phyloP scores from a whole-genome alignment of 2,329 filamentous ascomycete genomes.

The Cladophialophora yegresii region DNA sequence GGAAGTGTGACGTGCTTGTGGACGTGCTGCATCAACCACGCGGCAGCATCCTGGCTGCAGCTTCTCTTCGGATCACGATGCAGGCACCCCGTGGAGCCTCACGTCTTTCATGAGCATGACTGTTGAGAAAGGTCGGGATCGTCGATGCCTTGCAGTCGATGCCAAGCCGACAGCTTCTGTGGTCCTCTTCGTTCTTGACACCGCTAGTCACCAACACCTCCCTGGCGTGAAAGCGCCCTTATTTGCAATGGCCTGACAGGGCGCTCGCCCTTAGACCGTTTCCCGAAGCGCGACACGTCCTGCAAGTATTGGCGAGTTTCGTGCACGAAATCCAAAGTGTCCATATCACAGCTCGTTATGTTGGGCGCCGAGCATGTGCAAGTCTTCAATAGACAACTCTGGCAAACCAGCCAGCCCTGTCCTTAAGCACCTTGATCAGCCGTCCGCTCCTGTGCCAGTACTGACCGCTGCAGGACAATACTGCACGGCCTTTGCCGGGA shows the following conservation, averaged over 20 bases:
- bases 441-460: not conserved
- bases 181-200: not conserved
- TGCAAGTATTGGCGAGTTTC: not conserved
- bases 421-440: not conserved
- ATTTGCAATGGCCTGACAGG: not conserved
- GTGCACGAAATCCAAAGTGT: not conserved
- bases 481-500: not conserved
- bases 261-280: not conserved
- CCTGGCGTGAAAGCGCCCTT: not conserved
- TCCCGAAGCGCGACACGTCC: not conserved
- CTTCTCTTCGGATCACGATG: not conserved
- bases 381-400: not conserved
- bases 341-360: not conserved
- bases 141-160: constrained; percentile 6
- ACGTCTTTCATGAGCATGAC: not conserved
- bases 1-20: not conserved
- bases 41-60: not conserved
- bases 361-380: constrained; percentile 8
- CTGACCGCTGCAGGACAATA: not conserved
- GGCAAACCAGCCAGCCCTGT: not conserved
- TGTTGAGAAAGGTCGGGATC: constrained; percentile 1
- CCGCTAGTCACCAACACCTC: not conserved
- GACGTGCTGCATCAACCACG: not conserved
- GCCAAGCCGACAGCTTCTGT: constrained; percentile 10
- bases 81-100: not conserved